Evolutionary conservation across 2,329 filamentous ascomycete species (phyloP), one percentile per base, ranked within the genome.

Genomic region (Epichloe bromicola): DNA sequence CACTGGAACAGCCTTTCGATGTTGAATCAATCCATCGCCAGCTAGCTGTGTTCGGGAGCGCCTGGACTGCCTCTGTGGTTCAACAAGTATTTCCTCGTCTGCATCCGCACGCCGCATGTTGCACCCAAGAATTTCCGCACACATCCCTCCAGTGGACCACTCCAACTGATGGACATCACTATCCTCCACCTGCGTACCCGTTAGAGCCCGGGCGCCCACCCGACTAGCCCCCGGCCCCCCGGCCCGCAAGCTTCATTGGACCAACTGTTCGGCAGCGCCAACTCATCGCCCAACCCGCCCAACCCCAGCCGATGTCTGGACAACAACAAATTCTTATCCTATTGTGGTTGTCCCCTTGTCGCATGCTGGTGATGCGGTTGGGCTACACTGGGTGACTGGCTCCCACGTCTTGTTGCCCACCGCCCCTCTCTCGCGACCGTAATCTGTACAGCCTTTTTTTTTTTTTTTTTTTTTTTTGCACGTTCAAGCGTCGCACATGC

Each of bases 201-300:
- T n/a, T 52, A 45, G 39, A 50, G 48, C 54, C 49, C 50, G 51
- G 41, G 41, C 36, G 45, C 42, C 53, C 47, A 51, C 42, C 23
- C 54, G 47, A 55, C 54, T 50, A 55, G 51, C 51, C 55, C 56
- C 15, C 1, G 1, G 50, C 54, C 57, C 60, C 63, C 63, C 56
- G 57, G 61, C 56, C 47, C 44, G 51, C 57, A 51, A 54, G 57
- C 58, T 55, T 59, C 55, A 69, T 69, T 68, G 66, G 66, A 54
- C 58, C 57, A 63, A 58, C 57, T 57, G 57, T 56, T 60, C 65
- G 59, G 65, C 64, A 67, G 50, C 65, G 66, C 66, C 66, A 69
- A 57, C 66, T 63, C 66, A 69, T 68, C 66, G 67, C 50, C 49
- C 55, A 51, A 51, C 49, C 55, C 56, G 67, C 51, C 49, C 55